Evolutionary conservation across 1,139 yeast genomes (phyloP).

Genomic region (Candida mesenterica): DNA sequence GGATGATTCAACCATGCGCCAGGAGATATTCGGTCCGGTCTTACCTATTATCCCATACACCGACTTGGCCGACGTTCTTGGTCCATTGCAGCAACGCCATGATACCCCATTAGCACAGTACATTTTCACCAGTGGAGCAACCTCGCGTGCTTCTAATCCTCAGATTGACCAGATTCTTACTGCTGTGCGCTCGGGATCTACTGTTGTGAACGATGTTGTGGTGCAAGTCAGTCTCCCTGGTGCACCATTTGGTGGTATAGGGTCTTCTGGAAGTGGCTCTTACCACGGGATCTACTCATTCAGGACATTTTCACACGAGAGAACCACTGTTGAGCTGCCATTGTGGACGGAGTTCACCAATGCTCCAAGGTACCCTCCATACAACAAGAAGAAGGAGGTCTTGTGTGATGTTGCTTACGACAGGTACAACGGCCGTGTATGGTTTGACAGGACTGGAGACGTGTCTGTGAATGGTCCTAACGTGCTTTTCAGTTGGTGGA

Average conservation of each 20-base stretch:
- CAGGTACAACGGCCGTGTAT: constrained; percentile 29
- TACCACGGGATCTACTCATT: constrained; percentile 81
- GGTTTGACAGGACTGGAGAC: constrained; percentile 39
- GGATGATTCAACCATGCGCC: constrained; percentile 70
- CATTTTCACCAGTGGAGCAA: constrained; percentile 54
- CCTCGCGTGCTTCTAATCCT: constrained; percentile 33
- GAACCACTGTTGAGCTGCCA: constrained; percentile 69
- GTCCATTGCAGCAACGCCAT: constrained; percentile 47
- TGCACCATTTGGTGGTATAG: constrained; percentile 93
- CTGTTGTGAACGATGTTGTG: constrained; percentile 68
- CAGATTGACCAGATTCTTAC: constrained; percentile 54
- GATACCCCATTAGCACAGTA: constrained; percentile 91
- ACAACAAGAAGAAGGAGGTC: constrained; percentile 32
- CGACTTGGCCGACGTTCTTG: constrained; percentile 48
- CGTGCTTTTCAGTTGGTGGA: constrained; percentile 32
- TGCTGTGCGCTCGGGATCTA: constrained; percentile 71
- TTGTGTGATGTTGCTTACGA: constrained; percentile 26
- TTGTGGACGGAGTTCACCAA: constrained; percentile 61
- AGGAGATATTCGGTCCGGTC: constrained; percentile 84
- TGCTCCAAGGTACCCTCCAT: constrained; percentile 71
- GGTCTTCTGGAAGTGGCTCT: constrained; percentile 75
- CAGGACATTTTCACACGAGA: constrained; percentile 71
- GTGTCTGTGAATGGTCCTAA: constrained; percentile 39
- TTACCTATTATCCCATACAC: constrained; percentile 67
- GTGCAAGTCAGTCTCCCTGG: constrained; percentile 69